A percentile compares a stretch with the other conserved stretches of the same genome.
phyloP scores from a whole-genome alignment of 805 yeast genomes.

The Candida ipomoeae region DNA sequence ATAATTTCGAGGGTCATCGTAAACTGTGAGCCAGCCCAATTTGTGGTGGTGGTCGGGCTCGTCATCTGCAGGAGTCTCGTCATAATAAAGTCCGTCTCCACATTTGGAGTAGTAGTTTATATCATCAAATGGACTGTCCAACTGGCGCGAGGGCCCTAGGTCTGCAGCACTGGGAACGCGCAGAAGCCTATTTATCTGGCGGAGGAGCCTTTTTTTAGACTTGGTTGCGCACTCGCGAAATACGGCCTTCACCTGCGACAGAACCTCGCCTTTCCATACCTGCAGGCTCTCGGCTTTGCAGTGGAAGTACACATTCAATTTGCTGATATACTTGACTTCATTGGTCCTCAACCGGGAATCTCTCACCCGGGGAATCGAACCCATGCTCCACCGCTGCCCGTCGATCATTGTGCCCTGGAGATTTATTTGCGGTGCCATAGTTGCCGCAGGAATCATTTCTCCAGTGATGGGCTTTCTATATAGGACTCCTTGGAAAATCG shows the following conservation, averaged over 20 bases:
- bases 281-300: conserved; percentile 22
- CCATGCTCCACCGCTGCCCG: conserved; percentile 24
- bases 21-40: conserved; percentile 63
- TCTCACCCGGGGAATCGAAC: conserved; percentile 44
- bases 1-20: conserved; percentile 39
- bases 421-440: conserved; percentile 7
- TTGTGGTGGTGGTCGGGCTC: conserved; percentile 52
- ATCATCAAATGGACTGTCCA: conserved; percentile 12
- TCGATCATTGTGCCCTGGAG: conserved; percentile 7
- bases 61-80: conserved; percentile 50
- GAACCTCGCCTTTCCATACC: conserved; percentile 11
- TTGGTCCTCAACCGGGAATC: conserved; percentile 10
- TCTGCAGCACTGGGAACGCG: conserved; percentile 2
- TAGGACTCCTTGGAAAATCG: background rate
- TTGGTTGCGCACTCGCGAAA: conserved; percentile 40
- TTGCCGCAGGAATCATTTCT: conserved; percentile 6
- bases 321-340: conserved; percentile 29
- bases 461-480: conserved; percentile 8
- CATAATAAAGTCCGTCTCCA: conserved; percentile 52
- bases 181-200: conserved; percentile 28
- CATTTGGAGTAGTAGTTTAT: conserved; percentile 36
- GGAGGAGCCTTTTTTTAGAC: conserved; percentile 34
- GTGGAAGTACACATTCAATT: conserved; percentile 36
- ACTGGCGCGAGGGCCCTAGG: background rate
- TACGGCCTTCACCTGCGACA: conserved; percentile 32